Conservation (phyloP, 2,329 filamentous ascomycete species). For the Colletotrichum agaves region DNA sequence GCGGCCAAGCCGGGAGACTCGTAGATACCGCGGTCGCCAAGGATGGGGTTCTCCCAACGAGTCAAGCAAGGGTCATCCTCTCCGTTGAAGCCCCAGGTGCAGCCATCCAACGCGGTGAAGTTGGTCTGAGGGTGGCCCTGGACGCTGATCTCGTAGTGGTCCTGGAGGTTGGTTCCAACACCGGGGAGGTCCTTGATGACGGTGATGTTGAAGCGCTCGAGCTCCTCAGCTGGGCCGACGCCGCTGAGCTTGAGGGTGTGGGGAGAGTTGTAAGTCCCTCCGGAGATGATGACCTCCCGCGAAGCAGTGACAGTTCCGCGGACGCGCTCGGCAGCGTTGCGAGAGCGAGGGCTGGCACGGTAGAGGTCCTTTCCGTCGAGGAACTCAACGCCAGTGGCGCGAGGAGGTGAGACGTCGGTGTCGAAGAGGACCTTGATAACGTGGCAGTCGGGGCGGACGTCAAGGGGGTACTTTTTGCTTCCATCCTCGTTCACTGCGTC, state of each 20-base stretch:
- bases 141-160: conserved; percentile 63
- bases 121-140: conserved; percentile 53
- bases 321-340: conserved; percentile 38
- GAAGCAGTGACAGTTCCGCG: conserved; percentile 44
- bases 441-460: conserved; percentile 60
- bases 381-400: conserved; percentile 61
- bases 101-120: conserved; percentile 49
- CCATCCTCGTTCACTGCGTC: conserved; percentile 61
- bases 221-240: conserved; percentile 53
- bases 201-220: conserved; percentile 51
- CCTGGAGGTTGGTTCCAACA: conserved; percentile 69
- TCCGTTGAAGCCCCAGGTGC: conserved; percentile 43
- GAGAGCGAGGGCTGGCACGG: conserved; percentile 53
- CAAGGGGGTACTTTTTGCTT: conserved; percentile 64
- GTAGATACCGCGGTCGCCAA: conserved; percentile 54
- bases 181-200: conserved; percentile 65
- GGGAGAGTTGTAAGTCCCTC: conserved; percentile 64
- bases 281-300: conserved; percentile 61
- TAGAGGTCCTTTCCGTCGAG: conserved; percentile 59
- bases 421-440: conserved; percentile 59
- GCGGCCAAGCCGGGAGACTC: conserved; percentile 40
- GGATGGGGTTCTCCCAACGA: conserved; percentile 45
- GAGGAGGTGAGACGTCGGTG: conserved; percentile 48
- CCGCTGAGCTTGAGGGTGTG: conserved; percentile 65
- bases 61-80: conserved; percentile 49